Evolutionary conservation across 1,284 basidiomycete species (phyloP).

Genomic region (Naganishia sp.): DNA sequence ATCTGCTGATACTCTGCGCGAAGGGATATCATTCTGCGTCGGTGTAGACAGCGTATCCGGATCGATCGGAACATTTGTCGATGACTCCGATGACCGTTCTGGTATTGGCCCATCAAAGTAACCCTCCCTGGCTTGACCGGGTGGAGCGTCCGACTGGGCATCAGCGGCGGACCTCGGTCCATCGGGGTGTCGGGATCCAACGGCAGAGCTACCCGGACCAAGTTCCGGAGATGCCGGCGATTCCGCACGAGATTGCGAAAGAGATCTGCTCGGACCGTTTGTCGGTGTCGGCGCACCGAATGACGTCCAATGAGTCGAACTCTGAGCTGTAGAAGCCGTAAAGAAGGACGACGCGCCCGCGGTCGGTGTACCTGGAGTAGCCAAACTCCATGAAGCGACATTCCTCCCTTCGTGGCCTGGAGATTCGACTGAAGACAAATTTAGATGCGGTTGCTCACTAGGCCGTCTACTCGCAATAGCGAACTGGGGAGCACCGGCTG

Average conservation of each 20-base stretch:
- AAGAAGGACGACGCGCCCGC: conserved; percentile 17
- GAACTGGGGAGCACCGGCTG: background rate
- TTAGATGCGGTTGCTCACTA: conserved; percentile 10
- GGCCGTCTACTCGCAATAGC: conserved; percentile 8
- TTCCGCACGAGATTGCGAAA: background rate
- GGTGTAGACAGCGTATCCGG: background rate
- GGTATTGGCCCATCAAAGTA: no score
- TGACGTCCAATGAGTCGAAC: conserved; percentile 21
- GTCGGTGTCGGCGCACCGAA: conserved; percentile 26
- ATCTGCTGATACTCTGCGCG: background rate
- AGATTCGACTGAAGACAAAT: background rate
- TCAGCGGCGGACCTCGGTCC: background rate
- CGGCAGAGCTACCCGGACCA: no score
- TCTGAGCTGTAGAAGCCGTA: background rate
- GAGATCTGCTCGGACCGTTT: background rate
- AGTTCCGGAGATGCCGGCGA: no score
- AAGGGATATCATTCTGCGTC: background rate
- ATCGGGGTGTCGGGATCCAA: background rate
- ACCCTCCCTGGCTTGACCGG: no score
- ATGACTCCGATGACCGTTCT: no score
- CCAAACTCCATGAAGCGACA: conserved; percentile 7
- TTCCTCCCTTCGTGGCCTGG: background rate
- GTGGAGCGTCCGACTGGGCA: no score
- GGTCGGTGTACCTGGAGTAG: conserved; percentile 25
- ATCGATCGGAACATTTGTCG: no score